Percentiles rank a stretch among this genome's conserved stretches.
These are phyloP conservation scores for Ascochyta pisi DNA, from an alignment of 2,329 filamentous ascomycete species.

Conservation along the genomic window DNA sequence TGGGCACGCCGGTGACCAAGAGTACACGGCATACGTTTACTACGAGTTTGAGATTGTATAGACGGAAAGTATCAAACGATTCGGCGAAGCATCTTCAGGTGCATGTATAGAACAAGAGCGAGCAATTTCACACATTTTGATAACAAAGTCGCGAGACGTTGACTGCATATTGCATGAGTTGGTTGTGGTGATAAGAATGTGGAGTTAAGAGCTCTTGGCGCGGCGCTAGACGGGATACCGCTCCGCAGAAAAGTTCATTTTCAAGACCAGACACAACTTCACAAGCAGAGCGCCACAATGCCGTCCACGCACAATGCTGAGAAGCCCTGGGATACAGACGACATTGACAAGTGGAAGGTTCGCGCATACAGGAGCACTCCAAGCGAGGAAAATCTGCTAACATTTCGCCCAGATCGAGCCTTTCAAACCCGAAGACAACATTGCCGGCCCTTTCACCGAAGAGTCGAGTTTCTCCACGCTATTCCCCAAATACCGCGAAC, in stretches of 20 bases:
- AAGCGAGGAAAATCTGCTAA: neutral
- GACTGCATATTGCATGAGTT: neutral
- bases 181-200: neutral
- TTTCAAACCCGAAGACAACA: slow-evolving; percentile 87
- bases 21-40: slow-evolving; percentile 97
- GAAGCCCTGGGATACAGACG: slow-evolving; percentile 81
- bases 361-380: slow-evolving; percentile 2
- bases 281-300: slow-evolving; percentile 60
- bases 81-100: neutral
- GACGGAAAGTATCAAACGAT: neutral
- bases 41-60: slow-evolving; percentile 83
- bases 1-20: slow-evolving; percentile 72
- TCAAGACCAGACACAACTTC: slow-evolving; percentile 1
- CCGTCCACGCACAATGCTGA: slow-evolving; percentile 88
- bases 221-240: slow-evolving; percentile 1
- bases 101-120: slow-evolving; percentile 19
- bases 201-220: slow-evolving; percentile 6
- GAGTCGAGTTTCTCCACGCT: slow-evolving; percentile 87
- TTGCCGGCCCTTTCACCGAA: slow-evolving; percentile 84
- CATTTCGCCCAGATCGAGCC: slow-evolving; percentile 66
- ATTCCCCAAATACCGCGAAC: slow-evolving; percentile 96
- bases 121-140: slow-evolving; percentile 9
- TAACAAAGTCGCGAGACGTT: neutral
- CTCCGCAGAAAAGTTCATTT: slow-evolving; percentile 15
- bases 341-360: slow-evolving; percentile 96